Conservation (phyloP, 495 filamentous ascomycete species). For the Neurospora sp. region DNA sequence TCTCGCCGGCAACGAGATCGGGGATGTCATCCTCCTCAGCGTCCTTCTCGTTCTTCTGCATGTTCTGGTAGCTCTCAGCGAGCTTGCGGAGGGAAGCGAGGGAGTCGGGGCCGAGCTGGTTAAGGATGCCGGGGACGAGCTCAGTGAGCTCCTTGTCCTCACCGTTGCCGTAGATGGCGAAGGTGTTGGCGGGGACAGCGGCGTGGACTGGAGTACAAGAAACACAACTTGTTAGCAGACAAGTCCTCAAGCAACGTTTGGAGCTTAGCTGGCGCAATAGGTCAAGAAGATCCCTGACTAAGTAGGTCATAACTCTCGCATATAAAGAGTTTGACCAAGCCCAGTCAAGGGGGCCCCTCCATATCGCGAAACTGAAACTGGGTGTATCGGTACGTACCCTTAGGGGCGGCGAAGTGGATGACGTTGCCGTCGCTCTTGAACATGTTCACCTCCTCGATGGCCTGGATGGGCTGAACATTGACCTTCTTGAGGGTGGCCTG, state of each 20-base stretch:
- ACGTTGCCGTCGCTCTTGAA: conserved; percentile 99
- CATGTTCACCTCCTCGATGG: conserved; percentile 99
- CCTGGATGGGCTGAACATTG: conserved; percentile 94
- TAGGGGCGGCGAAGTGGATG: conserved; percentile 95
- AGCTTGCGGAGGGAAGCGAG: conserved; percentile 97
- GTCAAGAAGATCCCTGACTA: neutral
- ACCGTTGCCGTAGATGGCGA: conserved; percentile 96
- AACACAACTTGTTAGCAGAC: neutral
- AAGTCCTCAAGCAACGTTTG: neutral
- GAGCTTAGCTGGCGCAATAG: neutral
- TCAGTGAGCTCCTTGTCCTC: conserved; percentile 99
- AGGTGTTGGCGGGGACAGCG: conserved; percentile 89
- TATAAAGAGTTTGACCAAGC: neutral
- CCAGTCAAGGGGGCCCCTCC: neutral
- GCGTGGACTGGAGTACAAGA: conserved; percentile 64
- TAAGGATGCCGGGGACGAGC: conserved; percentile 97
- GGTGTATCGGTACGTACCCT: conserved; percentile 52
- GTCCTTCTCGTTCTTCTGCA: conserved; percentile 94
- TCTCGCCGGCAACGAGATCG: conserved; percentile 89
- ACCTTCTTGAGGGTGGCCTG: conserved; percentile 91
- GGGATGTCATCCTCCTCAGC: conserved; percentile 83
- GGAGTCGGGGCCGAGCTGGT: conserved; percentile 96
- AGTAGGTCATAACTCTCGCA: neutral
- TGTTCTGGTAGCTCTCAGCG: conserved; percentile 97
- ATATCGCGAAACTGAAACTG: neutral